Evolutionary conservation across 2,329 filamentous ascomycete genomes (phyloP).

Genomic region (Lecanicillium sp.): DNA sequence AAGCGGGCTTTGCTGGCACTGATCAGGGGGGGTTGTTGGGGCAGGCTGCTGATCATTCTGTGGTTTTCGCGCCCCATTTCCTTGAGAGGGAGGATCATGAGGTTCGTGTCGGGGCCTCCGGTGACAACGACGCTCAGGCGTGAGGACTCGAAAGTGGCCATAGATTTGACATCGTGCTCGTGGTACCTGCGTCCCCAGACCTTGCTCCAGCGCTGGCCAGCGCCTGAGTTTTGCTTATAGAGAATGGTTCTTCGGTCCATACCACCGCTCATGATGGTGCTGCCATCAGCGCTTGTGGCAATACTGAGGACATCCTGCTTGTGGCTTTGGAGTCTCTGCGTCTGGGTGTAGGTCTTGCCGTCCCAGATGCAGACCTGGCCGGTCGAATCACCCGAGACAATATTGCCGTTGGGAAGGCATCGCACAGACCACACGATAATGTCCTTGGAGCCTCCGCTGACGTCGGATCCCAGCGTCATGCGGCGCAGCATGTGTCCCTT

Average conservation of each 20-base stretch:
- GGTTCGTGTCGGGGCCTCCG: conserved; percentile 83
- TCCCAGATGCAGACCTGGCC: conserved; percentile 93
- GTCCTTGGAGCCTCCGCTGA: conserved; percentile 71
- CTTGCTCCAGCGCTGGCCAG: conserved; percentile 70
- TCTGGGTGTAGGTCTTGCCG: conserved; percentile 82
- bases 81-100: conserved; percentile 70
- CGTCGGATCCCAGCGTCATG: conserved; percentile 79
- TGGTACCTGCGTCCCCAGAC: conserved; percentile 83
- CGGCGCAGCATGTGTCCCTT: conserved; percentile 70
- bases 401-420: conserved; percentile 77
- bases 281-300: conserved; percentile 73
- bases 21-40: conserved; percentile 66
- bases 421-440: conserved; percentile 92
- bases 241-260: conserved; percentile 85
- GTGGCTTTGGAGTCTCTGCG: conserved; percentile 80
- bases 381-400: conserved; percentile 91
- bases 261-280: conserved; percentile 78
- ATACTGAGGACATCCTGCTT: conserved; percentile 86
- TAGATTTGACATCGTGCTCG: conserved; percentile 88
- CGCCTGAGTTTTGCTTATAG: conserved; percentile 61
- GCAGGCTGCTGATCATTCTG: conserved; percentile 73
- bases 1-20: conserved; percentile 70
- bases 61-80: conserved; percentile 76
- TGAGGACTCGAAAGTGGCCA: conserved; percentile 82
- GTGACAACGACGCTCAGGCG: conserved; percentile 83